Conservation (phyloP, 441 rosid genomes). For the Isatis lusitanica region DNA sequence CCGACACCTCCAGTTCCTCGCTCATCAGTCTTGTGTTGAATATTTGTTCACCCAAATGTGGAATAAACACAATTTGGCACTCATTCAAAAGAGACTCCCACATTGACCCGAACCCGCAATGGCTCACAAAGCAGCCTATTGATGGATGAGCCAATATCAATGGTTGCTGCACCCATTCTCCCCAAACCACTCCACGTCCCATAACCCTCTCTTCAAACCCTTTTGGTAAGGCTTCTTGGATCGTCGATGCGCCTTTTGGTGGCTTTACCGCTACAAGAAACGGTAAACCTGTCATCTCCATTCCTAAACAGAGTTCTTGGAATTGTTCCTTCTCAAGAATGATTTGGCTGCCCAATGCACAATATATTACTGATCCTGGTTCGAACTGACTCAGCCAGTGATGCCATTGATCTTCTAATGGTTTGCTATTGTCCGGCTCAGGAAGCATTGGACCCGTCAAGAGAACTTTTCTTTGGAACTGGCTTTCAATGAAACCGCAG, state of each 20-base stretch:
- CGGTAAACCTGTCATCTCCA: constrained; percentile 39
- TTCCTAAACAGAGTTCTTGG: constrained; percentile 30
- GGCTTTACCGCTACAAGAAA: constrained; percentile 26
- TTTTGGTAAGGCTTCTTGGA: constrained; percentile 51
- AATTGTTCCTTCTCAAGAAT: constrained; percentile 29
- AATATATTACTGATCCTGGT: constrained; percentile 20
- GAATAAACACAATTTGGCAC: constrained; percentile 52
- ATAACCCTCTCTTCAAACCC: constrained; percentile 51
- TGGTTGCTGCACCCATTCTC: constrained; percentile 53
- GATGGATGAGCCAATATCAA: constrained; percentile 47
- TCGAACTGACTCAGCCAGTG: constrained; percentile 1
- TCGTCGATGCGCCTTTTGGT: constrained; percentile 14
- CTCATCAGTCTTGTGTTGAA: constrained; percentile 37
- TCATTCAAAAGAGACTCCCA: constrained; percentile 57
- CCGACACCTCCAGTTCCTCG: constrained; percentile 37
- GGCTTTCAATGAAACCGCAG: constrained; percentile 45
- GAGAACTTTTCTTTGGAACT: constrained; percentile 40
- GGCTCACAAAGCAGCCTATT: constrained; percentile 58
- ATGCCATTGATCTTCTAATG: constrained; percentile 28
- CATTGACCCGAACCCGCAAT: constrained; percentile 61
- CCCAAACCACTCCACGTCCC: constrained; percentile 47
- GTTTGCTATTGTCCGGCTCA: constrained; percentile 4
- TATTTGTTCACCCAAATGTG: constrained; percentile 40
- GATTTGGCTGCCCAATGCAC: constrained; percentile 26
- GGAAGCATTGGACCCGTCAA: constrained; percentile 37